A percentile compares a stretch with the other conserved stretches of the same genome.
These are phyloP conservation scores for Nematodospora valgi DNA, from an alignment of 805 yeast species.

Conservation along the genomic window DNA sequence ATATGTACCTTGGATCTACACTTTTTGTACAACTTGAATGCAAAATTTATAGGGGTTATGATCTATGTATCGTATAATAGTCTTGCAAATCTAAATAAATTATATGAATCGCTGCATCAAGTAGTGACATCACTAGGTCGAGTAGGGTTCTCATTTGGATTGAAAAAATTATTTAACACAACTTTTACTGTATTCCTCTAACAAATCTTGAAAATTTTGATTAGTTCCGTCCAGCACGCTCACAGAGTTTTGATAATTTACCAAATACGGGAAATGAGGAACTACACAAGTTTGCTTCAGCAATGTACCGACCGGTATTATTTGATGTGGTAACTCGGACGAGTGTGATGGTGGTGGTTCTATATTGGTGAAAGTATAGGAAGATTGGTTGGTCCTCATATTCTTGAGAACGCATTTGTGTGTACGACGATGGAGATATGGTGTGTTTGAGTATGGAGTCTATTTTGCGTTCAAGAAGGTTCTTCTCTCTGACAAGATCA, in stretches of 20 bases:
- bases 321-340: background rate
- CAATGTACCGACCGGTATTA: background rate
- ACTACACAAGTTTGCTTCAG: background rate
- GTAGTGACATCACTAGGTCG: no score
- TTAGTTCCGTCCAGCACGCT: background rate
- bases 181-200: conserved; percentile 3
- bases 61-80: no score
- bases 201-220: conserved; percentile 2
- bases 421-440: conserved; percentile 4
- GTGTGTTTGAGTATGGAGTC: conserved; percentile 4
- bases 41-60: no score
- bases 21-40: no score
- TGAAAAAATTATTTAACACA: no score
- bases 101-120: no score
- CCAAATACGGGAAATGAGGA: background rate
- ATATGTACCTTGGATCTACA: no score
- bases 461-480: conserved; percentile 4
- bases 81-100: no score
- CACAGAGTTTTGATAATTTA: background rate
- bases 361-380: background rate
- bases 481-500: background rate
- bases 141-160: no score
- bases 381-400: conserved; percentile 3
- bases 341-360: background rate
- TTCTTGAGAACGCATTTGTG: conserved; percentile 5